Base-by-base conservation (phyloP, 2,329 filamentous ascomycete genomes). In the Exophiala sp. region DNA sequence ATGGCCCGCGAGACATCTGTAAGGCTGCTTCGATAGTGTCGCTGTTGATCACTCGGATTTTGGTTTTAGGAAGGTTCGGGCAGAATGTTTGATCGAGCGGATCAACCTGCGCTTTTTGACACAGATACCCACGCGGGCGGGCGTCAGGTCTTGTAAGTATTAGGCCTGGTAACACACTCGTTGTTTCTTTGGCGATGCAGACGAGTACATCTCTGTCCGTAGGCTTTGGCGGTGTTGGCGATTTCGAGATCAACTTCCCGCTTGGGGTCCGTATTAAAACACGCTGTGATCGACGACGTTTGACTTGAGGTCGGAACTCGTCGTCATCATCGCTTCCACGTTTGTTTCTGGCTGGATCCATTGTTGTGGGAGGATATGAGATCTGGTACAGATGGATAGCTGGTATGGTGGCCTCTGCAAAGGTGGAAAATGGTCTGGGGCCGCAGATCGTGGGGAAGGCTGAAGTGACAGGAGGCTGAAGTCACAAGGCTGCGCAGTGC, bases 11-110 rank as follows among this genome's bases (percentile, higher is more conserved):
- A 19, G 23, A 10, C n/a, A 30, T 10, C 3, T 58, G 60, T 37
- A 80, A 68, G 5, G 79, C 81, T 1, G 73, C 75, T 58, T 82
- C 77, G 57, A 81, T 73, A 0, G 75, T 76, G 58, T 85, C 81
- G 14, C 72, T 70, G 58, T 81, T 74, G 48, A 81, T 58, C 30
- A 84, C 74, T 21, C 66, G 68, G 57, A 83, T 64, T 29, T 61
- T 60, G 13, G 67, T 66, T 2, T 50, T 54, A 16, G 46, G 59
- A 49, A 63, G 58, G 32, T 58, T 61, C 1, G 79, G 78, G 52
- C 74, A 78, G 37, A 69, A 65, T 19, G 14, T 40, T 18, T 51
- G 47, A 14, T 69, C 62, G 10, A 82, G 69, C 3, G 69, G 65
- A 1, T 73, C 63, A 5, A 62, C 63, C 6, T 19, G 32, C 23